Evolutionary conservation across 1,139 yeast genomes (phyloP).

Genomic region (Taphrina betulina): DNA sequence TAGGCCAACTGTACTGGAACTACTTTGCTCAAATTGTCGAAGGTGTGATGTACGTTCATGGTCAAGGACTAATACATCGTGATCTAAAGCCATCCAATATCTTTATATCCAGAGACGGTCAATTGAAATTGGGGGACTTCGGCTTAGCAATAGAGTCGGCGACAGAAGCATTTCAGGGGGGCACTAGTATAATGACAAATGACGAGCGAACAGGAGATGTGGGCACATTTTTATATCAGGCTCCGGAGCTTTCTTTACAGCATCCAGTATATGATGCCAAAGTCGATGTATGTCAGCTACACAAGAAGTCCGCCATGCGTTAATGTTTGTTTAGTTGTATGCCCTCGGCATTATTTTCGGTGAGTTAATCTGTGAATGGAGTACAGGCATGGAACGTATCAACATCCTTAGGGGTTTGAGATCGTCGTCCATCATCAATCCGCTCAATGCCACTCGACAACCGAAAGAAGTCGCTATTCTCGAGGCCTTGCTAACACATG

Average conservation of each 20-base stretch:
- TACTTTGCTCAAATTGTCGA: constrained; percentile 82
- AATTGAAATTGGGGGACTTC: constrained; percentile 93
- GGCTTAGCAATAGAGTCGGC: constrained; percentile 66
- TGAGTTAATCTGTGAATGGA: constrained; percentile 82
- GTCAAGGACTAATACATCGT: constrained; percentile 91
- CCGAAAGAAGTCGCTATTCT: constrained; percentile 52
- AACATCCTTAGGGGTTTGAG: constrained; percentile 65
- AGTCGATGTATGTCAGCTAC: constrained; percentile 63
- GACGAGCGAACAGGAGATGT: constrained; percentile 49
- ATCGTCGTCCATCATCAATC: constrained; percentile 63
- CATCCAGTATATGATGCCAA: constrained; percentile 22
- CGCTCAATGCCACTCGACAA: constrained; percentile 49
- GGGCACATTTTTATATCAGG: constrained; percentile 91
- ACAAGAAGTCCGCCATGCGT: background rate
- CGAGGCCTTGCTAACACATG: constrained; percentile 63
- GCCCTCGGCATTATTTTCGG: constrained; percentile 91
- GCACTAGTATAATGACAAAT: constrained; percentile 46
- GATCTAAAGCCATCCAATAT: constrained; percentile 95
- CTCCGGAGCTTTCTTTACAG: constrained; percentile 57
- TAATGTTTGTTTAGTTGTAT: constrained; percentile 45
- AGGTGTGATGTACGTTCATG: constrained; percentile 86
- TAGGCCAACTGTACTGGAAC: constrained; percentile 81
- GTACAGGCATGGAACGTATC: constrained; percentile 91
- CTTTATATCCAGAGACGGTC: constrained; percentile 84
- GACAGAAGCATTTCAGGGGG: background rate